Conservation (phyloP, 2,329 filamentous ascomycete species). For the Sporothrix mexicana region DNA sequence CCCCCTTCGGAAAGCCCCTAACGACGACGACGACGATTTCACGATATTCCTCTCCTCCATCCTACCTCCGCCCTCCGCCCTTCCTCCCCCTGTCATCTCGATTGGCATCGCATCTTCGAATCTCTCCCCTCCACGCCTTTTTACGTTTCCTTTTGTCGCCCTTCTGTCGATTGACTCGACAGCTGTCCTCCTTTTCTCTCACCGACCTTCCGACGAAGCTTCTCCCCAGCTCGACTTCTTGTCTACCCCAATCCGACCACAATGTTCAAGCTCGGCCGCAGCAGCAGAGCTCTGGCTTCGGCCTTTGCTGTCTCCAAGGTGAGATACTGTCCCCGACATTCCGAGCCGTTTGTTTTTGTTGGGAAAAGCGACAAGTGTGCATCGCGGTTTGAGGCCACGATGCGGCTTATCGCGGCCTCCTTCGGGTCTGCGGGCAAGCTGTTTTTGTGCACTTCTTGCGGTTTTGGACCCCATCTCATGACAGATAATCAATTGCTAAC, state of each 20-base stretch:
- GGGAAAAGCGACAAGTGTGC: too few species aligned
- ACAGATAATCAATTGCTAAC: neutral
- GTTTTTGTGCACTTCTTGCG: neutral
- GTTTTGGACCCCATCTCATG: neutral
- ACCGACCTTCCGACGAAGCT: constrained; percentile 26
- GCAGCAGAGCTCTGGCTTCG: constrained; percentile 78
- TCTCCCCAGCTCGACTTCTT: neutral
- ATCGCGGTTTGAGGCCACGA: neutral
- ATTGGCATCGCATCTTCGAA: neutral
- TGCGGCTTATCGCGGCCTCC: constrained; percentile 21
- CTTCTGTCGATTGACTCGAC: constrained; percentile 22
- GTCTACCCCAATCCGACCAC: constrained; percentile 41
- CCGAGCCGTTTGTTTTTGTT: neutral
- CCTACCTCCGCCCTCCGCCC: too few species aligned
- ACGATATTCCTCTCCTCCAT: neutral
- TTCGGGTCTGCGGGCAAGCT: neutral
- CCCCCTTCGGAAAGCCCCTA: neutral
- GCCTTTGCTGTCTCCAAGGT: constrained; percentile 80
- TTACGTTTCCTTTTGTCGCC: constrained; percentile 7
- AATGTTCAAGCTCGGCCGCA: constrained; percentile 91
- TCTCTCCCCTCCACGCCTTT: neutral
- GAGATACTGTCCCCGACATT: constrained; percentile 39
- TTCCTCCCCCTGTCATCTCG: constrained; percentile 4
- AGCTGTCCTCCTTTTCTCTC: constrained; percentile 12
- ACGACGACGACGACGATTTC: constrained; percentile 14